Percentiles rank a stretch among this genome's conserved stretches.
phyloP scores from a whole-genome alignment of 306 rosid genomes.

The apple (Malus domestica) region DNA sequence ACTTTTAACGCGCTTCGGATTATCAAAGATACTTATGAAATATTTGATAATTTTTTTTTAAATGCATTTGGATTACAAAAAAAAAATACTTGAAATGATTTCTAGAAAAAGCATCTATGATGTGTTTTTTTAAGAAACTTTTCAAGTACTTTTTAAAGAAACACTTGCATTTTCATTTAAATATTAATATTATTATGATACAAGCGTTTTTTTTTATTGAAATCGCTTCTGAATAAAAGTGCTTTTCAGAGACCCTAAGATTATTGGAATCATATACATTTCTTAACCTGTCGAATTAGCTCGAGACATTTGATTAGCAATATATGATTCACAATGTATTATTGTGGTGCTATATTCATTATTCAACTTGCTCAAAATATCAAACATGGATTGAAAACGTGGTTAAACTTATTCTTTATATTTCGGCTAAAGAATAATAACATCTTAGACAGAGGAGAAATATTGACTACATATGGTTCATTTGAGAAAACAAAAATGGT shows the following conservation, averaged over 20 bases:
- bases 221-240: too few species aligned
- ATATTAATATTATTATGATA: too few species aligned
- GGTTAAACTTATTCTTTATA: neutral
- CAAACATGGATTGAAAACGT: neutral
- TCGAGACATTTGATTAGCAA: neutral
- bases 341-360: neutral
- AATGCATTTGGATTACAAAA: too few species aligned
- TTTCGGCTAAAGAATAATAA: neutral
- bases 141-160: too few species aligned
- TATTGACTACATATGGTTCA: neutral
- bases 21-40: neutral
- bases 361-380: neutral
- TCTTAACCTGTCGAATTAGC: neutral
- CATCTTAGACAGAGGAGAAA: neutral
- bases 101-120: neutral
- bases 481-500: neutral
- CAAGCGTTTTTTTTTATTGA: neutral
- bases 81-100: too few species aligned
- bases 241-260: neutral
- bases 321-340: too few species aligned
- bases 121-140: too few species aligned
- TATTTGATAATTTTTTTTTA: neutral
- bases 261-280: too few species aligned
- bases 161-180: neutral
- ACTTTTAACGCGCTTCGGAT: too few species aligned